These are phyloP conservation scores for Trichophyton equinum DNA, from an alignment of 2,329 filamentous ascomycete genomes.

Conservation along the genomic window DNA sequence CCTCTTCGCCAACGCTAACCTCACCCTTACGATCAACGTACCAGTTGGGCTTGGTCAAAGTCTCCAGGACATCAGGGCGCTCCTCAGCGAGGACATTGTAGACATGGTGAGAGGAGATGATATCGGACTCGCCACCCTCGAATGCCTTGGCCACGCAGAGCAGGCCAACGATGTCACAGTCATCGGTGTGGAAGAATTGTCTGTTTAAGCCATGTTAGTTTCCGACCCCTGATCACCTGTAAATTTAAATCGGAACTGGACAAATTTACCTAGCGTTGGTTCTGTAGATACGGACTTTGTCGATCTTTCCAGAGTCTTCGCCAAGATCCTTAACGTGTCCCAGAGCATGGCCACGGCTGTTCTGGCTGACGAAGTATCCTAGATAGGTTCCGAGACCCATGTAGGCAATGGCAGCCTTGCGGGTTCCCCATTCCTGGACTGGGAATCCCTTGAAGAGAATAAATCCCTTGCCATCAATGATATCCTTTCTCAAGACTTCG, in stretches of 20 bases:
- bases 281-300: conserved; percentile 80
- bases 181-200: conserved; percentile 78
- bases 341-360: conserved; percentile 70
- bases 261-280: conserved; percentile 54
- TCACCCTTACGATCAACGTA: conserved; percentile 90
- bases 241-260: background rate
- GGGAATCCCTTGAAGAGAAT: conserved; percentile 81
- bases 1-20: conserved; percentile 58
- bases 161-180: conserved; percentile 69
- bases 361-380: conserved; percentile 80
- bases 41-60: conserved; percentile 67
- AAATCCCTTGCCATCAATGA: conserved; percentile 79
- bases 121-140: conserved; percentile 73
- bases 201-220: conserved; percentile 21
- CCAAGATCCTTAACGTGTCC: conserved; percentile 84
- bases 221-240: background rate
- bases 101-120: conserved; percentile 65
- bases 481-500: conserved; percentile 46
- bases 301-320: conserved; percentile 67
- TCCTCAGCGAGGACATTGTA: conserved; percentile 68
- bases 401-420: conserved; percentile 77
- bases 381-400: conserved; percentile 79
- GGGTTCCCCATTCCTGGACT: conserved; percentile 59
- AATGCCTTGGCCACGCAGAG: conserved; percentile 66
- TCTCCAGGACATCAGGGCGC: conserved; percentile 64